Evolutionary conservation across 495 filamentous ascomycete genomes (phyloP), one percentile per base, ranked within the genome.

Genomic region (Aspergillus sclerotiicarbonarius): DNA sequence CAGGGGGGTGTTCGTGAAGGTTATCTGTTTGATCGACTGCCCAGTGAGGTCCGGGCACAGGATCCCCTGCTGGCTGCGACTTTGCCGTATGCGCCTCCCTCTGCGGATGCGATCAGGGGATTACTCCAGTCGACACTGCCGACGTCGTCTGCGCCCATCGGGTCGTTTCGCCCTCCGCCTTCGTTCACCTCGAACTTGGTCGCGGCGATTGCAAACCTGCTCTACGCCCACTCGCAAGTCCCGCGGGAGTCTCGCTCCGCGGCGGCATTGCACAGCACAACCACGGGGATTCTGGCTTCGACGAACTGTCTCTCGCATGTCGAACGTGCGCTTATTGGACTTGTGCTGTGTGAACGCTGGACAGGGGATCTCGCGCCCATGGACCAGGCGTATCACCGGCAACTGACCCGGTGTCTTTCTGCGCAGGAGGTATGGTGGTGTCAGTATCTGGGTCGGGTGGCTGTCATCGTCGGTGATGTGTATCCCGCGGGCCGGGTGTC

Each of bases 1-100:
- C 84, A 89, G 63, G 91, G 83, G 18, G 91, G 91, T 5, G 90
- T 95, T 55, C 80, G 91, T 18, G 91, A 96, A 68, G 91, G 91
- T 0, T 83, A 84, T 10, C 71, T 94, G 32, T 90, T 87, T 70
- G 81, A 86, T 69, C 82, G 75, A 31, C 76, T 96, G 19, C 75
- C 82, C 0, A 46, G 63, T 13, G 63, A 73, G 3, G 68, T 88
- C 16, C 81, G 87, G 33, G 77, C 82, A 18, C 77, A 81, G 61
- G 75, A 86, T 65, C 89, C 92, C 1, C 67, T 94, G n/a, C 60
- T 82, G n/a, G 76, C 80, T 16, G 84, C 82, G 4, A 87, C 81
- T 4, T 61, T 69, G 3, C 71, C 81, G 0, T 80, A 76, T 51
- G 81, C 81, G 6, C 70, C 72, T 19, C 65, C 66, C 2, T 77